These are phyloP conservation scores for Exidia glandulosa DNA, from an alignment of 768 basidiomycete species.

Conservation along the genomic window DNA sequence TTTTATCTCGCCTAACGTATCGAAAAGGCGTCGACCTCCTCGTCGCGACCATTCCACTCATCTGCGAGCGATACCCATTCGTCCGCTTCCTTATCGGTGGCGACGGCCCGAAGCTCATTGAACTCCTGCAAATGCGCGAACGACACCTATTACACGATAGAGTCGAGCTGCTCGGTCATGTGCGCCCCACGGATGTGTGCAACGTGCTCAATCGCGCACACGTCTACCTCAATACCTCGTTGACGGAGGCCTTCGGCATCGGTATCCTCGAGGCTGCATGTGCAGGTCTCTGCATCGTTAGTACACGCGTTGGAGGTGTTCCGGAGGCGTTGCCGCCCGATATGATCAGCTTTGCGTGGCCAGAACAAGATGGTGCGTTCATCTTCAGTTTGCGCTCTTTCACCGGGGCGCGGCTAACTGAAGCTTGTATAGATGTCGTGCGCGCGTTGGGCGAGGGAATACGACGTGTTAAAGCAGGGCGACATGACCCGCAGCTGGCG, in stretches of 20 bases:
- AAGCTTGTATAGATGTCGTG: conserved; percentile 75
- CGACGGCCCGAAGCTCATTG: conserved; percentile 89
- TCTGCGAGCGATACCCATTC: conserved; percentile 75
- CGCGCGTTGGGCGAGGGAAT: conserved; percentile 77
- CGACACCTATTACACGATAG: conserved; percentile 81
- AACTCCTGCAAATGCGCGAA: conserved; percentile 92
- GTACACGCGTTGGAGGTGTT: conserved; percentile 88
- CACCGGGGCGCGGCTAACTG: too few species aligned
- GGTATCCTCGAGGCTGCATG: conserved; percentile 97
- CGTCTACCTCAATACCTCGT: conserved; percentile 90
- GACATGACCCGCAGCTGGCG: conserved; percentile 64
- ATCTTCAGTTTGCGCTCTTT: not conserved
- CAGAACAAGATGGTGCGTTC: conserved; percentile 80
- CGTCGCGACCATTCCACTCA: conserved; percentile 81
- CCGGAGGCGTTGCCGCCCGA: conserved; percentile 89
- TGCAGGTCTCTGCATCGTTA: conserved; percentile 87
- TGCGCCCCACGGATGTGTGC: conserved; percentile 74
- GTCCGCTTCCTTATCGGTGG: conserved; percentile 89
- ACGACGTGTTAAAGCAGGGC: conserved; percentile 46
- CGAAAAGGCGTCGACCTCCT: conserved; percentile 95
- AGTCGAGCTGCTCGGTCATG: conserved; percentile 78
- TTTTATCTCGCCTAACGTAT: conserved; percentile 84
- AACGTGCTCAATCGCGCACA: conserved; percentile 76
- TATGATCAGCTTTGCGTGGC: conserved; percentile 91
- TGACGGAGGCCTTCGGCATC: conserved; percentile 95